Evolutionary conservation across 257 asterid species (phyloP).

Genomic region (Solanum etuberosum): DNA sequence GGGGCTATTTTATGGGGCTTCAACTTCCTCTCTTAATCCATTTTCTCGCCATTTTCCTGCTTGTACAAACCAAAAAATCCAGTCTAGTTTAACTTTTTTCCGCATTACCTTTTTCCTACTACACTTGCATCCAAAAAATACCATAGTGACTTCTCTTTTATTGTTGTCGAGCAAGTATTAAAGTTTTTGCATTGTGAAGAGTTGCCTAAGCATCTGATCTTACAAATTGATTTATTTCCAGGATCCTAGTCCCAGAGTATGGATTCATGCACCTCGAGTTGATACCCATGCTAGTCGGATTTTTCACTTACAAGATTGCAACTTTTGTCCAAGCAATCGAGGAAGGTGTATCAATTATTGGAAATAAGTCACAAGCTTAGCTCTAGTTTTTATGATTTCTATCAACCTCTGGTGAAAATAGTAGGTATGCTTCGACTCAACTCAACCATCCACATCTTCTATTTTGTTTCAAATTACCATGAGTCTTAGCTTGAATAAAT

Average conservation of each 20-base stretch:
- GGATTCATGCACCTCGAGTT: conserved; percentile 71
- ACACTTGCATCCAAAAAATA: background rate
- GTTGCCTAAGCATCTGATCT: background rate
- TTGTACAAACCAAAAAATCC: background rate
- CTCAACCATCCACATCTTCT: background rate
- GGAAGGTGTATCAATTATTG: conserved; percentile 32
- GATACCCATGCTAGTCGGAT: conserved; percentile 89
- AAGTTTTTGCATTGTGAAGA: background rate
- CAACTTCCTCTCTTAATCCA: background rate
- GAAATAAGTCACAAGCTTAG: conserved; percentile 29
- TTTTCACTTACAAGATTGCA: conserved; percentile 90
- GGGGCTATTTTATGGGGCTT: background rate
- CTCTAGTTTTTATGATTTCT: background rate
- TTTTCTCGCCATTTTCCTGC: background rate
- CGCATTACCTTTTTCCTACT: background rate
- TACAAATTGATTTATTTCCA: background rate
- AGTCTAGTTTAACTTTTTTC: background rate
- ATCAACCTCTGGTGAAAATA: background rate
- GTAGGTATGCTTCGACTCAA: background rate
- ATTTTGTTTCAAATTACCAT: background rate
- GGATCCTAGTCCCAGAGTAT: conserved; percentile 81
- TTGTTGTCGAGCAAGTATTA: background rate
- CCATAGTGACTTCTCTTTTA: background rate
- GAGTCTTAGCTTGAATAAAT: background rate
- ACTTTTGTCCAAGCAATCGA: conserved; percentile 66